Evolutionary conservation across 768 basidiomycete species (phyloP), one percentile per base, ranked within the genome.

Genomic region (Collybia sordida): DNA sequence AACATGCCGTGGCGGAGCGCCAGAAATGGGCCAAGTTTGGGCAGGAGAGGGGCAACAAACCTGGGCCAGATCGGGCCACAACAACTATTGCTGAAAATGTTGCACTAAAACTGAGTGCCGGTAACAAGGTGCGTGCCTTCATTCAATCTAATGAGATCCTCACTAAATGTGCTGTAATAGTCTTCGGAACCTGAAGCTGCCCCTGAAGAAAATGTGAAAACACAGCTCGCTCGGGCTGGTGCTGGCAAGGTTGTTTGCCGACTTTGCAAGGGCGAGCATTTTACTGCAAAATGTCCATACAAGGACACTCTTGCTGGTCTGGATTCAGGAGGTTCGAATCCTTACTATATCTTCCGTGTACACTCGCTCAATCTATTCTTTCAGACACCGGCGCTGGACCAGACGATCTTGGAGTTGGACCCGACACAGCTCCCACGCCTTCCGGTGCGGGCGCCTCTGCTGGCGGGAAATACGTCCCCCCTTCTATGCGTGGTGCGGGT

Each of bases 251-350:
- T 99, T 55, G 70, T 79, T 38, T 99, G 97, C 79, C 81, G 97
- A 56, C 73, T 97, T 48, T 98, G 97, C 74, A 92, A 96, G 65
- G 97, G 96, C 45, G 90, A 89, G 56, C 97, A 98, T 73, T 98
- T 95, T 70, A 99, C 97, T 12, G 90, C 94, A 55, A 94, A 95
- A 69, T 98, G 97, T 79, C 97, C 97, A 5, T 95, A 94, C 80
- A 97, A 94, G 72, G 94, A 98, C 60, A 88, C 90, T 7, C 80
- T 99, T 12, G 86, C 85, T 8, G 88, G 83, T 3, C 74, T 93
- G 42, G 90, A 85, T 45, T 75, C 74, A 11, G 70, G 72, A 4
- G 85, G 85, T 79, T 60, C 46, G 73, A 65, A 24, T 31, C 31
- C n/a, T 15, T n/a, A 17, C 4, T 11, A 23, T 24, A 38, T 31